Base-by-base conservation (phyloP, 176 grass and related monocot species). In the Eragrostis curvula region DNA sequence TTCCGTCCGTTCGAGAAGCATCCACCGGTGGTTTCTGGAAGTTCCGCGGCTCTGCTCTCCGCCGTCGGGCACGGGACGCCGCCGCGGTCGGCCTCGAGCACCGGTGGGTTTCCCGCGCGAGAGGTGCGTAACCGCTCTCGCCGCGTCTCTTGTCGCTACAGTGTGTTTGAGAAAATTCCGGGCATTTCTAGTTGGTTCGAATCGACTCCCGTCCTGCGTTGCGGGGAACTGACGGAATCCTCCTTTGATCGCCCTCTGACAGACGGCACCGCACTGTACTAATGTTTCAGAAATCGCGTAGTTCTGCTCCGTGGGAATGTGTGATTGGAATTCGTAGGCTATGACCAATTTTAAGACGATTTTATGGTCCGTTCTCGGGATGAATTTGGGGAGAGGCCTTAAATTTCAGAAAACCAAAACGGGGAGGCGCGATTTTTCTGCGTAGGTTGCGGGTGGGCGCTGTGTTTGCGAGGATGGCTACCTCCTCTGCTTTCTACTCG, bases 101-200 rank as follows among this genome's bases (percentile, higher is more conserved):
- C 58, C 23, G 56, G 2, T 4, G 39, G 46, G 25, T 3, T 78
- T 36, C 36, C 62, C 30, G 18, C 39, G 7, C 20, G 12, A 1
- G 18, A 60, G 87, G 76, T 81, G 71, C 36, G 77, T 70, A 76
- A 36, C 57, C 63, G 36, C 63, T 47, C 16, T 32, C 49, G 28
- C 10, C 49, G 29, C 13, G 3, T 17, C 2, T 32, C 39, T 8
- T 23, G 7, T 42, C 11, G 3, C 3, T 17, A 0, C 4, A 9
- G 28, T 56, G 72, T 16, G 25, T 46, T 72, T 25, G 6, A 40
- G 48, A 20, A 20, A 8, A 0, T 76, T 44, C 63, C 8, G 4
- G 9, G 24, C 6, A 55, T 10, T 25, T 58, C 10, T 13, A 6
- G 36, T 29, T 28, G 15, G n/a, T 41, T 11, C 13, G 68, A 30